Base-by-base conservation (phyloP, 192 early-diverging fungal genomes). In the Haplosporangium gracile region DNA sequence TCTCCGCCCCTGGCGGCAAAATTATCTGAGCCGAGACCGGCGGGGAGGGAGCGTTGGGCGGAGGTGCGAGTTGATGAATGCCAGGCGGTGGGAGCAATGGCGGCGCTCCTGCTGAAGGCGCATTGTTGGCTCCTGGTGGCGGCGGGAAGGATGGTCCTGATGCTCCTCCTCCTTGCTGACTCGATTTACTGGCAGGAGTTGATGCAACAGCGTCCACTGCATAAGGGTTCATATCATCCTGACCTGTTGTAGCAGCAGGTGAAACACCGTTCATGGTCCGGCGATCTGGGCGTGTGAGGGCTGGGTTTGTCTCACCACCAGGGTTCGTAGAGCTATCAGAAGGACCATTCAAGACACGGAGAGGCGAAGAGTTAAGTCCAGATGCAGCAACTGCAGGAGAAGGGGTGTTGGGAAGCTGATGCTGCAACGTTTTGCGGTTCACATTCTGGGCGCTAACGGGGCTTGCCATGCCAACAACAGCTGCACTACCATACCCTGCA, bases 151-250 rank as follows among this genome's bases (percentile, higher is more conserved):
- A 75, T 0, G 51, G 29, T 53, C 18, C 11, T 32, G 76, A 24
- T 15, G 36, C 7, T 18, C n/a, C 43, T n/a, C 65, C 68, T 26
- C 38, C 42, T n/a, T 53, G 77, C 26, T 78, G 69, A 4, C 9
- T 47, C 3, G 18, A 16, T 16, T 68, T 72, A 6, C 55, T 15
- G 26, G 20, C 39, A 20, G 49, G 9, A 4, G 53, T 47, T 13
- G 60, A 16, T 3, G 60, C 65, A 18, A 84, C 26, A 15, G 60
- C 77, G 13, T 84, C 82, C 72, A 68, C 45, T 0, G 82, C 77
- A 32, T 84, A 78, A 24, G 82, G 77, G 42, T 71, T 78, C 47
- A 79, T 8, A 15, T 84, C 82, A 0, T 79, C 72, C 4, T 49
- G 72, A 13, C 57, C 77, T n/a, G 32, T 1, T 5, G 82, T 32